Percentiles rank a stretch among this genome's conserved stretches.
Conservation (phyloP, 768 basidiomycete species). For the Leccinum rimulosum region DNA sequence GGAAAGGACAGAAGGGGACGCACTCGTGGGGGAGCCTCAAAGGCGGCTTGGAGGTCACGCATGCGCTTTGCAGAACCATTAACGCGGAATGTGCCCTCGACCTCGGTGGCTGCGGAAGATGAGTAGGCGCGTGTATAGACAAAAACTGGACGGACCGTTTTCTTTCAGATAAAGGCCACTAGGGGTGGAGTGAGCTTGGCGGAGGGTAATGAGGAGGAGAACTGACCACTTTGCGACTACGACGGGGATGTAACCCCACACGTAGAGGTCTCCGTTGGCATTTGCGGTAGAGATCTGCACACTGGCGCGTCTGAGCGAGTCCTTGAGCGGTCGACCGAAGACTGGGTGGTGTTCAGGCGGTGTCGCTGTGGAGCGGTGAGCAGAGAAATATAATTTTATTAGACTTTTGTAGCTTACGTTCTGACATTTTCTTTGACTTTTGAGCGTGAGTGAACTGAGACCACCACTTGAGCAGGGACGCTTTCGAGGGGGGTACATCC, state of each 20-base stretch:
- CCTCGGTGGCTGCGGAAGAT: constrained; percentile 67
- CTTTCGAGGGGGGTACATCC: constrained; percentile 44
- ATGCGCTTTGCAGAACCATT: constrained; percentile 95
- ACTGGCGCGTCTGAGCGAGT: constrained; percentile 81
- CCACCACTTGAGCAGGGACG: constrained; percentile 80
- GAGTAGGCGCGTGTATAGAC: not conserved
- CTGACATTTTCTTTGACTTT: constrained; percentile 55
- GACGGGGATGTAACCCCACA: constrained; percentile 94
- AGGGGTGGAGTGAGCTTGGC: constrained; percentile 6
- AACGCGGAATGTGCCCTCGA: constrained; percentile 91
- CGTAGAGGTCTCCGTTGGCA: constrained; percentile 76
- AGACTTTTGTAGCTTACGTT: constrained; percentile 28
- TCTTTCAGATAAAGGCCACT: constrained; percentile 95
- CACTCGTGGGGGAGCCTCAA: constrained; percentile 87
- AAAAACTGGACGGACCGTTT: constrained; percentile 53
- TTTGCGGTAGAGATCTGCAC: constrained; percentile 94
- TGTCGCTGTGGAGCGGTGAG: constrained; percentile 17
- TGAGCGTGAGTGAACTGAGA: constrained; percentile 68
- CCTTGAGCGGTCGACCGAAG: constrained; percentile 82
- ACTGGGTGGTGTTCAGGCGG: constrained; percentile 50
- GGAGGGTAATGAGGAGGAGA: not conserved
- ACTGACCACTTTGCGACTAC: constrained; percentile 96
- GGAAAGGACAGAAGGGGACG: constrained; percentile 16
- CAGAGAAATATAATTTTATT: constrained; percentile 28
- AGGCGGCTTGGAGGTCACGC: constrained; percentile 89